Evolutionary conservation across 2,329 filamentous ascomycete genomes (phyloP).

Genomic region (Mycogone perniciosa): DNA sequence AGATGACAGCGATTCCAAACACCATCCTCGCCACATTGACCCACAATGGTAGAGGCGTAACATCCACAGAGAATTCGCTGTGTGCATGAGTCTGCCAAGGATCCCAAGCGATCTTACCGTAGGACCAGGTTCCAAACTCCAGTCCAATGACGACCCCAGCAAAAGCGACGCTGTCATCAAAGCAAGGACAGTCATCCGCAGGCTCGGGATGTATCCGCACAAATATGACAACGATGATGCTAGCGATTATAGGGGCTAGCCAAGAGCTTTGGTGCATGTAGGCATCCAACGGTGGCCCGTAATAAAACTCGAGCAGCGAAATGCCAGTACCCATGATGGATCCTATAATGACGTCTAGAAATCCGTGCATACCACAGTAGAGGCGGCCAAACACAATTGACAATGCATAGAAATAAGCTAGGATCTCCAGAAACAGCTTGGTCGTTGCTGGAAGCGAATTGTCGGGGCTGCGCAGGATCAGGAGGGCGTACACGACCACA

Average conservation of each 20-base stretch:
- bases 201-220: slow-evolving; percentile 92
- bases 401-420: slow-evolving; percentile 76
- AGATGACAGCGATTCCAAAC: slow-evolving; percentile 75
- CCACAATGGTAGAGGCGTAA: slow-evolving; percentile 59
- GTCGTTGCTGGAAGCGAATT: slow-evolving; percentile 53
- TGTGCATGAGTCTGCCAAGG: slow-evolving; percentile 39
- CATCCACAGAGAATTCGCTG: slow-evolving; percentile 53
- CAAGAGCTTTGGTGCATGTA: slow-evolving; percentile 63
- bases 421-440: slow-evolving; percentile 56
- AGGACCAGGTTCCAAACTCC: slow-evolving; percentile 79
- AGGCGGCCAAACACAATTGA: slow-evolving; percentile 88
- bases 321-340: slow-evolving; percentile 67
- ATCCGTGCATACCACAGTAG: slow-evolving; percentile 98
- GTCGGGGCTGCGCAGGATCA: slow-evolving; percentile 61
- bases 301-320: slow-evolving; percentile 53
- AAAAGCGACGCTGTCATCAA: slow-evolving; percentile 92
- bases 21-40: slow-evolving; percentile 62
- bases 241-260: slow-evolving; percentile 56
- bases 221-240: slow-evolving; percentile 63
- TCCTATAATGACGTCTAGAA: slow-evolving; percentile 82
- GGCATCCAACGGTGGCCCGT: slow-evolving; percentile 57
- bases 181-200: slow-evolving; percentile 93
- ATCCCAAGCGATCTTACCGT: slow-evolving; percentile 48
- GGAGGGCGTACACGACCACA: slow-evolving; percentile 77
- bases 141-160: slow-evolving; percentile 83